phyloP scores from a whole-genome alignment of 768 basidiomycete genomes.

The Boletus sensibilis region DNA sequence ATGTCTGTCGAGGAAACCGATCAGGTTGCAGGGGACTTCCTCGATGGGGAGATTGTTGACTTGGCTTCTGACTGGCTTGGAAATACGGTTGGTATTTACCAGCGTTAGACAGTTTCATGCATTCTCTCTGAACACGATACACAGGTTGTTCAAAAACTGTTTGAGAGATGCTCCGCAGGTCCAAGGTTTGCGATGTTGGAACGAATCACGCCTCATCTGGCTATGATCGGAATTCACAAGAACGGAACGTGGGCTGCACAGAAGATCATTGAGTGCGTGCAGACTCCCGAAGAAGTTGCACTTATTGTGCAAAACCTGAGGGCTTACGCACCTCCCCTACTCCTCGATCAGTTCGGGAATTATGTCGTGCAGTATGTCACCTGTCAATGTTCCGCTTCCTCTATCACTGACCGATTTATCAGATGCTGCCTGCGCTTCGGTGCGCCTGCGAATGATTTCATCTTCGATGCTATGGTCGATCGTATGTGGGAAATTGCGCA shows the following conservation, averaged over 20 bases:
- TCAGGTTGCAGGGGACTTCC: constrained; percentile 82
- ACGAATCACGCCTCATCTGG: constrained; percentile 88
- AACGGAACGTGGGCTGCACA: constrained; percentile 99
- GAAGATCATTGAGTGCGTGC: constrained; percentile 96
- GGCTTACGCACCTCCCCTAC: constrained; percentile 89
- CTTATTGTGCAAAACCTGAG: constrained; percentile 84
- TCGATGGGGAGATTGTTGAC: constrained; percentile 93
- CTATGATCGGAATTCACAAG: constrained; percentile 98
- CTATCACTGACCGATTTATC: constrained; percentile 7
- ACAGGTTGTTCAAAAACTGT: constrained; percentile 94
- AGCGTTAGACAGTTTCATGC: neutral
- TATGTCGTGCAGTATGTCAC: constrained; percentile 84
- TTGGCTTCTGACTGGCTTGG: constrained; percentile 98
- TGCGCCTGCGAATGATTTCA: constrained; percentile 87
- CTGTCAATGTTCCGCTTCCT: neutral
- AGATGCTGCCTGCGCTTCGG: constrained; percentile 92
- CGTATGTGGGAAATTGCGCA: constrained; percentile 99
- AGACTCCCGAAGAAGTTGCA: constrained; percentile 80
- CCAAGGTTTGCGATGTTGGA: constrained; percentile 91
- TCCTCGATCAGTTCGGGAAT: constrained; percentile 92
- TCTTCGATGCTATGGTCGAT: constrained; percentile 97
- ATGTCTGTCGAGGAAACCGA: constrained; percentile 87
- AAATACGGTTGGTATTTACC: constrained; percentile 57
- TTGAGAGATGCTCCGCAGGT: constrained; percentile 78
- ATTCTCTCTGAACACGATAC: constrained; percentile 7